Conservation (phyloP, 2,329 filamentous ascomycete species). For the Pseudocercospora crystallina region DNA sequence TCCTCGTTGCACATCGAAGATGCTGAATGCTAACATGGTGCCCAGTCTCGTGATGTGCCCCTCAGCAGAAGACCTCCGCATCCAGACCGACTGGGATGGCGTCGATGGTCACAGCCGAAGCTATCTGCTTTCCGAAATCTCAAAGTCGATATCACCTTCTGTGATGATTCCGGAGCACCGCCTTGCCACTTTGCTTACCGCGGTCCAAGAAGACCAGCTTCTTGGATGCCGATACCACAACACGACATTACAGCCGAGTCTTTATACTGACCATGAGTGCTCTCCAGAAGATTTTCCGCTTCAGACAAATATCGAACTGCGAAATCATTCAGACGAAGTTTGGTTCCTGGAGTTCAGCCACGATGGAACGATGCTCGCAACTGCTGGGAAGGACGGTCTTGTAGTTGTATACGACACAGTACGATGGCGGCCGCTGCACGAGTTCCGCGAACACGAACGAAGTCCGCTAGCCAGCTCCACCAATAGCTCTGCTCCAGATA, state of each 20-base stretch:
- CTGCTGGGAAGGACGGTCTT: slow-evolving; percentile 71
- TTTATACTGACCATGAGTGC: slow-evolving; percentile 87
- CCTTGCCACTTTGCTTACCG: slow-evolving; percentile 74
- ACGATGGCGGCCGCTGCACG: slow-evolving; percentile 63
- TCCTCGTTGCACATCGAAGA: slow-evolving; percentile 1
- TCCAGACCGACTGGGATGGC: slow-evolving; percentile 81
- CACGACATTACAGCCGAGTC: slow-evolving; percentile 70
- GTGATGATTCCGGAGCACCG: slow-evolving; percentile 96
- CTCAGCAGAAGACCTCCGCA: slow-evolving; percentile 71
- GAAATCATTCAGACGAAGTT: slow-evolving; percentile 75
- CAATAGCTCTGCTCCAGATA: slow-evolving; percentile 15
- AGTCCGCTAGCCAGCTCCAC: slow-evolving; percentile 16
- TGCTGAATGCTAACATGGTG: slow-evolving; percentile 21
- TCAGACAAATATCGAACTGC: slow-evolving; percentile 67
- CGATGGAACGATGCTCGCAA: slow-evolving; percentile 78
- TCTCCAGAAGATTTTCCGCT: slow-evolving; percentile 77
- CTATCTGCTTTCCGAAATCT: slow-evolving; percentile 74
- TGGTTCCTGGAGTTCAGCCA: slow-evolving; percentile 93
- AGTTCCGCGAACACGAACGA: slow-evolving; percentile 36
- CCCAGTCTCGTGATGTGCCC: slow-evolving; percentile 82
- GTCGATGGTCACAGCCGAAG: slow-evolving; percentile 72
- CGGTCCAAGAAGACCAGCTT: slow-evolving; percentile 83
- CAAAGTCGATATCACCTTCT: slow-evolving; percentile 87
- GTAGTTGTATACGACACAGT: slow-evolving; percentile 81
- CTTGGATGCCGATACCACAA: slow-evolving; percentile 87